phyloP scores from a whole-genome alignment of 805 yeast species.

The Starmera amethionina region DNA sequence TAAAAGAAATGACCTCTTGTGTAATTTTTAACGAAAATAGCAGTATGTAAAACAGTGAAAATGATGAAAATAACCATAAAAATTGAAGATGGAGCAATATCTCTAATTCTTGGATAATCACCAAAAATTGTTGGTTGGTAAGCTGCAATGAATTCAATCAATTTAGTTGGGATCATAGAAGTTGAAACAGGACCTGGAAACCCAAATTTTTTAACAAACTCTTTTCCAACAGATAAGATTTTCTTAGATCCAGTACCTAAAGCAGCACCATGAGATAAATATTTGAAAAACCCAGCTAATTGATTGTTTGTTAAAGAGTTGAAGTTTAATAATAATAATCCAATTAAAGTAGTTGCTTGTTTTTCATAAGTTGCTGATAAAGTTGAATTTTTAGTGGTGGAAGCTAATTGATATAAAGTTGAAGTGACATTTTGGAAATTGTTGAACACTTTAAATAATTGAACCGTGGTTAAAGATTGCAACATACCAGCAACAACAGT shows the following conservation, averaged over 20 bases:
- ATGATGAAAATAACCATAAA: conserved; percentile 45
- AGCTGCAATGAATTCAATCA: conserved; percentile 9
- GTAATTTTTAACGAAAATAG: conserved; percentile 37
- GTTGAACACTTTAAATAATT: conserved; percentile 9
- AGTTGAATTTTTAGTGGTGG: conserved; percentile 3
- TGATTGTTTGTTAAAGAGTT: conserved; percentile 14
- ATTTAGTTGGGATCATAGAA: conserved; percentile 6
- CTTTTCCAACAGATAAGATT: conserved; percentile 8
- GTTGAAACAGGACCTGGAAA: conserved; percentile 10
- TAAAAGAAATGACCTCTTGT: conserved; percentile 51
- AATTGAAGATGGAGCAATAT: conserved; percentile 50
- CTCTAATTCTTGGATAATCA: conserved; percentile 42
- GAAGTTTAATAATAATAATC: conserved; percentile 8
- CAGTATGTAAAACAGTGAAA: conserved; percentile 33
- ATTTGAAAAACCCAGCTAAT: conserved; percentile 14
- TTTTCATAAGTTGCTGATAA: conserved; percentile 2
- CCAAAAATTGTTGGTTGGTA: conserved; percentile 50
- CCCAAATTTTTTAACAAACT: conserved; percentile 6
- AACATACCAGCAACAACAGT: conserved; percentile 10
- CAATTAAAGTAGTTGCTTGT: conserved; percentile 9
- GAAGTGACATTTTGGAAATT: conserved; percentile 15
- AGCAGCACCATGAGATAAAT: conserved; percentile 17
- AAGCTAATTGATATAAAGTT: conserved; percentile 10
- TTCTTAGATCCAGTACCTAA: conserved; percentile 18
- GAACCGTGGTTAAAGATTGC: conserved; percentile 11